These are phyloP conservation scores for Fusarium zealandicum DNA, from an alignment of 2,329 filamentous ascomycete species.

Conservation along the genomic window DNA sequence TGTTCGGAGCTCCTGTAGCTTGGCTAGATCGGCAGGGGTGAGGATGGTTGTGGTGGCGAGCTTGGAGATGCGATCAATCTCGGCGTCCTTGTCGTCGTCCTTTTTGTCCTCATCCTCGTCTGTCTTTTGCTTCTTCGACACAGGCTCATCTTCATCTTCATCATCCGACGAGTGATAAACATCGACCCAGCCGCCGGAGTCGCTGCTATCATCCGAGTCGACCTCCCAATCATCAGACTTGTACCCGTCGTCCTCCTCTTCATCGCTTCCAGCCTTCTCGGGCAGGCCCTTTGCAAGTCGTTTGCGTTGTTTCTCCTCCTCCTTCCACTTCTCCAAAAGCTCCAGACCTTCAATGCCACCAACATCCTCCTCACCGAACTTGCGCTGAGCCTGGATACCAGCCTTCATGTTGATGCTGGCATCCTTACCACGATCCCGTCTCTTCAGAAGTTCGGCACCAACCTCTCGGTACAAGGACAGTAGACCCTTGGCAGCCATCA, in stretches of 20 bases:
- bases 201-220: slow-evolving; percentile 65
- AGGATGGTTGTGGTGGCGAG: slow-evolving; percentile 94
- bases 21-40: slow-evolving; percentile 94
- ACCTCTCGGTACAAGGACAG: slow-evolving; percentile 91
- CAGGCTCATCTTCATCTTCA: slow-evolving; percentile 72
- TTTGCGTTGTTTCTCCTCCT: slow-evolving; percentile 81
- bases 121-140: slow-evolving; percentile 55
- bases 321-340: slow-evolving; percentile 90
- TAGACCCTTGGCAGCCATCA: slow-evolving; percentile 96
- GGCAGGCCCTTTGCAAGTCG: slow-evolving; percentile 72
- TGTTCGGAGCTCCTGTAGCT: slow-evolving; percentile 86
- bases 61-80: slow-evolving; percentile 65
- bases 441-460: slow-evolving; percentile 85
- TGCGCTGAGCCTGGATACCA: slow-evolving; percentile 76
- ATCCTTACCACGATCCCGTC: slow-evolving; percentile 89
- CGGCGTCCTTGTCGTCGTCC: slow-evolving; percentile 52
- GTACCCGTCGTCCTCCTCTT: slow-evolving; percentile 63
- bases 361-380: slow-evolving; percentile 81
- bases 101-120: slow-evolving; percentile 53
- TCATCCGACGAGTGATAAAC: slow-evolving; percentile 87
- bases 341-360: slow-evolving; percentile 93
- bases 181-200: slow-evolving; percentile 91
- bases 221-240: slow-evolving; percentile 68
- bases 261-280: slow-evolving; percentile 67
- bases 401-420: slow-evolving; percentile 82